These are phyloP conservation scores for Tetrahymena thermophila DNA, from an alignment of 73 alveolate genomes.

Conservation along the genomic window DNA sequence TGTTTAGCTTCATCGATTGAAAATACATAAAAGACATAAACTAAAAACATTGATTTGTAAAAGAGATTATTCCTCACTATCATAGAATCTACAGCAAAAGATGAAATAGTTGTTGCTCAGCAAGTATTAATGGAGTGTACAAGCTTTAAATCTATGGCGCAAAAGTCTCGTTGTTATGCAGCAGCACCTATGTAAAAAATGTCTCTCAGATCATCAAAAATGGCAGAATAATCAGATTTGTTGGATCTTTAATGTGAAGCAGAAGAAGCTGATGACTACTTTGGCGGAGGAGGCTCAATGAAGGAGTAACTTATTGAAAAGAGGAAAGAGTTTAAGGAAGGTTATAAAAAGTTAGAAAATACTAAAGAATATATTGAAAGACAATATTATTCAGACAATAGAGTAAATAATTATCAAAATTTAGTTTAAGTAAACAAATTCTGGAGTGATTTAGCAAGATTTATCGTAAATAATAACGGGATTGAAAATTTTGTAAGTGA, in stretches of 20 bases:
- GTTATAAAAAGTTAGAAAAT: slow-evolving; percentile 57
- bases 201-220: neutral
- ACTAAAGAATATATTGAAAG: slow-evolving; percentile 82
- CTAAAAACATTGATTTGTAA: neutral
- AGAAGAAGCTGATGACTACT: neutral
- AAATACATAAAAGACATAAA: neutral
- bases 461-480: slow-evolving; percentile 26
- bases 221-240: too few species aligned
- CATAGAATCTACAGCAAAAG: neutral
- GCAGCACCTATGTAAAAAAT: neutral
- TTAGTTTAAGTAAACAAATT: slow-evolving; percentile 23
- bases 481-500: slow-evolving; percentile 49
- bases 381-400: slow-evolving; percentile 43
- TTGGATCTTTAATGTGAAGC: neutral
- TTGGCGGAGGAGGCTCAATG: neutral
- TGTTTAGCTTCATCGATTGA: neutral
- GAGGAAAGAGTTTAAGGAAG: neutral
- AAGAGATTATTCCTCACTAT: neutral
- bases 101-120: neutral
- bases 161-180: too few species aligned
- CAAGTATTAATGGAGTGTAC: too few species aligned
- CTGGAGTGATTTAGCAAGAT: slow-evolving; percentile 75
- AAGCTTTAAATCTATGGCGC: too few species aligned
- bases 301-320: neutral
- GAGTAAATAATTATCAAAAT: neutral